Evolutionary conservation across 2,329 filamentous ascomycete genomes (phyloP), one percentile per base, ranked within the genome.

Genomic region (Dryadomyces quercus-mongolicae): DNA sequence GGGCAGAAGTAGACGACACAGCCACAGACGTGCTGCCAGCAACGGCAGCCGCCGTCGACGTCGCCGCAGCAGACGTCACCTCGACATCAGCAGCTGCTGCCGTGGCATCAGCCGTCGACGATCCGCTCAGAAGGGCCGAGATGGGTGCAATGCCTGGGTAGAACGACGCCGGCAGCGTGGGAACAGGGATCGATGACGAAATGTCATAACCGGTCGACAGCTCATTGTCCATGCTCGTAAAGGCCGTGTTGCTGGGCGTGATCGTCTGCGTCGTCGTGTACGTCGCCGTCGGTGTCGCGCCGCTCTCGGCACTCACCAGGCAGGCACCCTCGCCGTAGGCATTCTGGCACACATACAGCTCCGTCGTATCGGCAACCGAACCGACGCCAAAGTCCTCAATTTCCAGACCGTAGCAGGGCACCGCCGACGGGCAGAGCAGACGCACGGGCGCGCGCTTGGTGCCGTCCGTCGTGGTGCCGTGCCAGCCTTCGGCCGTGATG

Each of bases 401-500:
- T 4, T 40, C 48, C n/a, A 62, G 49, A 18, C 52, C 55, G 40
- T 53, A 51, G 55, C 62, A 63, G 12, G 61, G 59, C 20, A 22
- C 49, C 13, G 16, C 52, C 13, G 51, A 50, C 20, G 59, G 58
- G 49, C 60, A 62, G 50, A 61, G 63, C 45, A 80, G 65, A 55
- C 76, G 74, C 60, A 82, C 68, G 2, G 78, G 78, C 0, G 74
- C 76, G 21, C 79, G 73, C 53, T 70, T 55, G 5, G 63, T 63
- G 20, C 78, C 79, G 57, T 80, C 67, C 2, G 68, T 62, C 54
- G 72, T 70, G 2, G 73, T 77, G 40, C 78, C 79, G 55, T 73
- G 75, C 79, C 78, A 82, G 64, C 77, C 75, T 34, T 63, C 70
- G 62, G 80, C 71, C 2, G 70, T 75, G 60, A 83, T 68, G 65